A percentile compares a stretch with the other conserved stretches of the same genome.
Evolutionary conservation across 2,329 filamentous ascomycete species (phyloP).

Genomic region (Stemphylium vesicarium): DNA sequence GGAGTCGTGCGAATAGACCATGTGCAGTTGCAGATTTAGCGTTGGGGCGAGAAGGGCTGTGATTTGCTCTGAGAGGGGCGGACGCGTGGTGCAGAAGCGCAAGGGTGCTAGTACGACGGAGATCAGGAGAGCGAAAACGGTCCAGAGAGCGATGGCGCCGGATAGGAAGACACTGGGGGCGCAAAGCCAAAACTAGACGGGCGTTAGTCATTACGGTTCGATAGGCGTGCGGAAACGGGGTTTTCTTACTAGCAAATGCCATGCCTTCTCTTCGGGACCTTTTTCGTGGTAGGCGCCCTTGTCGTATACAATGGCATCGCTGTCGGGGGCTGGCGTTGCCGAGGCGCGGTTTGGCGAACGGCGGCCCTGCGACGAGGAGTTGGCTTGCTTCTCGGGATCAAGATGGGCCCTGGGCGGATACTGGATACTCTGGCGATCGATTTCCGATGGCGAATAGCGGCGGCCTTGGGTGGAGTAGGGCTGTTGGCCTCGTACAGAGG

Average conservation of each 20-base stretch:
- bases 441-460: slow-evolving; percentile 15
- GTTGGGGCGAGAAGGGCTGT: slow-evolving; percentile 60
- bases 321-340: slow-evolving; percentile 23
- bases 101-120: slow-evolving; percentile 58
- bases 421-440: slow-evolving; percentile 15
- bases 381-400: slow-evolving; percentile 43
- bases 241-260: slow-evolving; percentile 51
- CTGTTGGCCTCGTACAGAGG: slow-evolving; percentile 25
- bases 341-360: slow-evolving; percentile 29
- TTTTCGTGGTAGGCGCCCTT: slow-evolving; percentile 48
- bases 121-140: slow-evolving; percentile 56
- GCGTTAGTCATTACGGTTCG: slow-evolving; percentile 13
- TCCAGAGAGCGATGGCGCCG: slow-evolving; percentile 61
- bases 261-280: slow-evolving; percentile 52
- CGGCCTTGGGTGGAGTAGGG: slow-evolving; percentile 26
- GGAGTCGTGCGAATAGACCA: slow-evolving; percentile 53
- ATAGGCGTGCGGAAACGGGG: not conserved
- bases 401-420: slow-evolving; percentile 38
- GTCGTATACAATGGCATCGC: slow-evolving; percentile 38
- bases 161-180: slow-evolving; percentile 62
- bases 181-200: slow-evolving; percentile 59
- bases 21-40: slow-evolving; percentile 58
- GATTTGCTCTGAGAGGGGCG: slow-evolving; percentile 57
- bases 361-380: slow-evolving; percentile 26
- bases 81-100: slow-evolving; percentile 59